Percentiles rank a stretch among this genome's conserved stretches.
Conservation (phyloP, 352 stramenopile species). For the Pythium chondricola region DNA sequence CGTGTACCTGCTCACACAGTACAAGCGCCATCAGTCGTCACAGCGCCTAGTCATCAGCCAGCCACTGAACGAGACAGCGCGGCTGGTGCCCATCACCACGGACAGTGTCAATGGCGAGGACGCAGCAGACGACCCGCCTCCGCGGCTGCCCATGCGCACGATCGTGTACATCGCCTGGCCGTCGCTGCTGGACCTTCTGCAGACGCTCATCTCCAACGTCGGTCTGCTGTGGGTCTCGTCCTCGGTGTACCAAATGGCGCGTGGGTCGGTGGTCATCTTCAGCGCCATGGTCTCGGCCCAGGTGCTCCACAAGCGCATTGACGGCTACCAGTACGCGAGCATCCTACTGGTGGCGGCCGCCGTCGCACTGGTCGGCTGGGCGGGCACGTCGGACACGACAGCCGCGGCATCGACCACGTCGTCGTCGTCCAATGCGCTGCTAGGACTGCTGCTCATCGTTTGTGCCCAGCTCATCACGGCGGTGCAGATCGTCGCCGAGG, state of each 20-base stretch:
- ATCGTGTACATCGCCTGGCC: constrained; percentile 52
- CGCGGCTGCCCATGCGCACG: constrained; percentile 34
- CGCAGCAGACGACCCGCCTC: neutral
- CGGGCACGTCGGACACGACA: constrained; percentile 19
- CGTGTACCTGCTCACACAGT: constrained; percentile 55
- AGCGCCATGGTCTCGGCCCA: constrained; percentile 78
- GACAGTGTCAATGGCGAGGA: constrained; percentile 6
- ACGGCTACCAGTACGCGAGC: constrained; percentile 79
- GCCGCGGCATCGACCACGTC: neutral
- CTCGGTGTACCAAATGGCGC: constrained; percentile 88
- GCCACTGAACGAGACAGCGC: constrained; percentile 18
- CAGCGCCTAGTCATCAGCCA: constrained; percentile 8
- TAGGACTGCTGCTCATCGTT: constrained; percentile 75
- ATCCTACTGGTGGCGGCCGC: constrained; percentile 66
- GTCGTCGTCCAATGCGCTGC: constrained; percentile 35
- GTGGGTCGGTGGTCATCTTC: constrained; percentile 88
- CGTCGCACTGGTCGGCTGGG: constrained; percentile 60
- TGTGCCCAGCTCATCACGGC: constrained; percentile 73
- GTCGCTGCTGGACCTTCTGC: constrained; percentile 71
- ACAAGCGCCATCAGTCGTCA: constrained; percentile 23
- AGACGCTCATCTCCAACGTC: constrained; percentile 85
- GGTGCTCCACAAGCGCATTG: constrained; percentile 73
- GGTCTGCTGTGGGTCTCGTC: constrained; percentile 83
- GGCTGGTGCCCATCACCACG: constrained; percentile 13
- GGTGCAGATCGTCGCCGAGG: constrained; percentile 85